phyloP scores from a whole-genome alignment of 106 monocot genomes.

The Phalaenopsis equestris region DNA sequence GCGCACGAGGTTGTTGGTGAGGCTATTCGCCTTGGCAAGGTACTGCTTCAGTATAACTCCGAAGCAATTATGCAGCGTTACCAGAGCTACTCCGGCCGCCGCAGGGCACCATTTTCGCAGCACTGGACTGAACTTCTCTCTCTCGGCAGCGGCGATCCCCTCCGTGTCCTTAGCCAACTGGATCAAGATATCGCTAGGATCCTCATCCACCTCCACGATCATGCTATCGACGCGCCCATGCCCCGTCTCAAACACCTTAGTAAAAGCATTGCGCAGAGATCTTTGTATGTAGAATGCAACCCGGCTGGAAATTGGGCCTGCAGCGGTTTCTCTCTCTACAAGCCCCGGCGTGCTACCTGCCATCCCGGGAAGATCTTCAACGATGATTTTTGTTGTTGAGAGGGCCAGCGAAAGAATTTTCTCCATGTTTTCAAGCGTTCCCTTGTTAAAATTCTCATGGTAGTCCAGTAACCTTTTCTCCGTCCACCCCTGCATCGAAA shows the following conservation, averaged over 20 bases:
- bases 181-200: slow-evolving; percentile 32
- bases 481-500: slow-evolving; percentile 44
- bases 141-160: slow-evolving; percentile 57
- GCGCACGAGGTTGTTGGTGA: slow-evolving; percentile 49
- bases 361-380: slow-evolving; percentile 24
- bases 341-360: slow-evolving; percentile 1
- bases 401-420: slow-evolving; percentile 32
- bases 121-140: slow-evolving; percentile 53
- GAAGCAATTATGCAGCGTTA: slow-evolving; percentile 74
- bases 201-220: slow-evolving; percentile 51
- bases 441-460: slow-evolving; percentile 42
- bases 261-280: slow-evolving; percentile 47
- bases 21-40: slow-evolving; percentile 27
- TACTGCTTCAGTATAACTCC: slow-evolving; percentile 69
- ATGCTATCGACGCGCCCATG: slow-evolving; percentile 31
- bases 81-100: slow-evolving; percentile 48
- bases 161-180: slow-evolving; percentile 64
- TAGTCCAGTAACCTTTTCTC: slow-evolving; percentile 49
- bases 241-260: slow-evolving; percentile 62
- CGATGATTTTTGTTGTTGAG: slow-evolving; percentile 27
- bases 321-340: slow-evolving; percentile 1
- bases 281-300: slow-evolving; percentile 45
- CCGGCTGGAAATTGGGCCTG: not conserved
- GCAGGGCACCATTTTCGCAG: slow-evolving; percentile 60
- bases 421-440: slow-evolving; percentile 29